Conservation (phyloP, 2,329 filamentous ascomycete species). For the Epichloe uncinata region DNA sequence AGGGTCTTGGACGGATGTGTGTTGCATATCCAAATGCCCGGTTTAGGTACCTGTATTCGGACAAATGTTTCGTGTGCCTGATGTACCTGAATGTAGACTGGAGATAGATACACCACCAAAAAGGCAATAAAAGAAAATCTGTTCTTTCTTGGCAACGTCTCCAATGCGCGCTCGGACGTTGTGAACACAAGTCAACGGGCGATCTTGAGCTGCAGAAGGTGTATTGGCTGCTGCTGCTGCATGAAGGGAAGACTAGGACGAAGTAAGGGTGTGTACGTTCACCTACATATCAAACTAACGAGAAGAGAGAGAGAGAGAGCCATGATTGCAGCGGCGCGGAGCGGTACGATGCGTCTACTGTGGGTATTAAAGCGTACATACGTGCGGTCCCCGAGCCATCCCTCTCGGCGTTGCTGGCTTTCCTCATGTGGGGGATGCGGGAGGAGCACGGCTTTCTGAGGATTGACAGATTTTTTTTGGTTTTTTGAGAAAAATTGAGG, state of each 20-base stretch:
- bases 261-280: not conserved
- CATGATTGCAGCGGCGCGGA: not conserved
- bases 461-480: not conserved
- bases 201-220: not conserved
- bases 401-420: not conserved
- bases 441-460: not conserved
- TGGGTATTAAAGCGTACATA: not conserved
- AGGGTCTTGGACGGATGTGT: not conserved
- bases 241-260: not conserved
- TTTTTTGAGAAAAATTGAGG: not conserved
- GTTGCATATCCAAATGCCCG: not conserved
- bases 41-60: not conserved
- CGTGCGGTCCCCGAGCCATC: not conserved
- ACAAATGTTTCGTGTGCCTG: not conserved
- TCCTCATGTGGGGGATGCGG: not conserved
- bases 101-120: not conserved
- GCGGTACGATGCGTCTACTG: not conserved
- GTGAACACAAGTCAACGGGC: not conserved
- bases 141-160: not conserved
- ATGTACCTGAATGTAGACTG: not conserved
- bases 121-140: not conserved
- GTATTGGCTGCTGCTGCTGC: not conserved
- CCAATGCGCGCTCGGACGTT: not conserved
- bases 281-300: too few species aligned
- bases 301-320: not conserved